These are phyloP conservation scores for Penicillium daleae DNA, from an alignment of 495 filamentous ascomycete genomes.

Conservation along the genomic window DNA sequence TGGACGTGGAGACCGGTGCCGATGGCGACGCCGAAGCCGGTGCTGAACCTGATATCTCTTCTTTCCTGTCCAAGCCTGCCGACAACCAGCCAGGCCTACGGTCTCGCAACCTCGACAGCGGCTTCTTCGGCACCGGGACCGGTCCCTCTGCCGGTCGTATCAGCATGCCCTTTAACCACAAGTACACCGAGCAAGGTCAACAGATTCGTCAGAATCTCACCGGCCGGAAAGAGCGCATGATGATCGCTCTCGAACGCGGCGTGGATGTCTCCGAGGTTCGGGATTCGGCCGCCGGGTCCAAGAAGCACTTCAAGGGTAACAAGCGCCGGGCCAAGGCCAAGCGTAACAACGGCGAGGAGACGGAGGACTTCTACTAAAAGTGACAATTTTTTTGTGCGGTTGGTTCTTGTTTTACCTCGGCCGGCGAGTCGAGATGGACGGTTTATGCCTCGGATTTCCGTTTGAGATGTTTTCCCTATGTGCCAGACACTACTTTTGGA, in stretches of 20 bases:
- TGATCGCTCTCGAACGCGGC: conserved; percentile 84
- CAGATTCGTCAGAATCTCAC: conserved; percentile 68
- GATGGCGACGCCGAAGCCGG: conserved; percentile 41
- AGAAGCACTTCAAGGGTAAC: conserved; percentile 95
- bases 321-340: conserved; percentile 68
- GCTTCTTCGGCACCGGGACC: conserved; percentile 76
- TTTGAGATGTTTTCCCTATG: conserved; percentile 18
- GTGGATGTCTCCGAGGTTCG: conserved; percentile 82
- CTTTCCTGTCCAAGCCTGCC: conserved; percentile 27
- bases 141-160: conserved; percentile 65
- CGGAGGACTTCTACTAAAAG: conserved; percentile 43
- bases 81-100: conserved; percentile 60
- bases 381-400: conserved; percentile 28
- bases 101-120: conserved; percentile 75
- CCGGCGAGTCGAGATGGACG: conserved; percentile 12
- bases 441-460: conserved; percentile 13
- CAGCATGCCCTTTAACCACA: conserved; percentile 79
- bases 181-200: conserved; percentile 81
- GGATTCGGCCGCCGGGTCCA: conserved; percentile 56
- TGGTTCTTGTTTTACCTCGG: conserved; percentile 16
- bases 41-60: conserved; percentile 16
- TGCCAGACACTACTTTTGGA: conserved; percentile 14
- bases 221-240: conserved; percentile 80
- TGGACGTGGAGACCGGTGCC: conserved; percentile 38
- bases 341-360: conserved; percentile 42